phyloP scores from a whole-genome alignment of 2,329 filamentous ascomycete genomes.

The Trichoderma cornu-damae region DNA sequence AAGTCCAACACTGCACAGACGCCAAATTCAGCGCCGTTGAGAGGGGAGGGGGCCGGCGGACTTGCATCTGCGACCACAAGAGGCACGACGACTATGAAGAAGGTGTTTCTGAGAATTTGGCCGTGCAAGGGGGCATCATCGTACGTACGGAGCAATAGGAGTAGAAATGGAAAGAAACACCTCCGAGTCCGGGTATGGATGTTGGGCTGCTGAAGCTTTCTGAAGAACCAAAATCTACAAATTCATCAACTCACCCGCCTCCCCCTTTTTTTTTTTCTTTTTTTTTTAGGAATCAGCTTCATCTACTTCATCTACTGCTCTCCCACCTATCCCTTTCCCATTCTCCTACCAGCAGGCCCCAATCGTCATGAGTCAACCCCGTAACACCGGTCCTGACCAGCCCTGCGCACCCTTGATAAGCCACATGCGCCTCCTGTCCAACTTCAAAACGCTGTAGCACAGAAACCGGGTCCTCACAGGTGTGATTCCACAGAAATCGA shows the following conservation, averaged over 20 bases:
- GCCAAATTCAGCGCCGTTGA: neutral
- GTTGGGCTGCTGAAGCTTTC: neutral
- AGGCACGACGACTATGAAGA: neutral
- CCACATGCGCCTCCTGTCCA: conserved; percentile 2
- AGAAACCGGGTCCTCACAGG: conserved; percentile 15
- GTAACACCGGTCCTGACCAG: neutral
- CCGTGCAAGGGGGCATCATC: neutral
- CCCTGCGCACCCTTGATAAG: neutral
- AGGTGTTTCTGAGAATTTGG: neutral
- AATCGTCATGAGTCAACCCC: neutral
- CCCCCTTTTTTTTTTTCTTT: no score
- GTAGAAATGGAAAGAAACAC: neutral
- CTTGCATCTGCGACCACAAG: neutral
- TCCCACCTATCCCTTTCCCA: neutral
- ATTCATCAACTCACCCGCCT: neutral
- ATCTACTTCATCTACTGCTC: no score
- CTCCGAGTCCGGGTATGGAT: neutral
- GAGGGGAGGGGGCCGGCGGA: neutral
- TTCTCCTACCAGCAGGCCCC: neutral
- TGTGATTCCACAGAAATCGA: neutral
- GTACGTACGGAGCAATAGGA: neutral
- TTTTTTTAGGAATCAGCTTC: no score
- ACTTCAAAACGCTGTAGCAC: neutral
- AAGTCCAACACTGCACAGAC: neutral
- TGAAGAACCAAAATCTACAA: neutral